Evolutionary conservation across 2,329 filamentous ascomycete genomes (phyloP), one percentile per base, ranked within the genome.

Genomic region (Hortaea werneckii): DNA sequence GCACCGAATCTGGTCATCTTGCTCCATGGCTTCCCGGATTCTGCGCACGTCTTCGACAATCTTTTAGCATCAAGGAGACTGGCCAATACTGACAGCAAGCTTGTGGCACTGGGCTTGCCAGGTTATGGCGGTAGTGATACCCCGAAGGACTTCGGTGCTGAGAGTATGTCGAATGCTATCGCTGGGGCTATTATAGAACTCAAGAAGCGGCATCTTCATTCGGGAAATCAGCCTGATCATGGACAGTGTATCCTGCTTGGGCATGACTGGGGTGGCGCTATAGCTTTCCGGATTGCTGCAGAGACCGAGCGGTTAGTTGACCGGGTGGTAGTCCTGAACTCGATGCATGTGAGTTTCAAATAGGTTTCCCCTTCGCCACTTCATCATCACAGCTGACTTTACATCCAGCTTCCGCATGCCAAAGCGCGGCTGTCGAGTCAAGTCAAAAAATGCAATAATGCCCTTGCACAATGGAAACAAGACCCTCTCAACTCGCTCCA

Each of bases 11-110:
- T 38, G 40, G 37, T 55, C 8, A 30, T 79, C 37, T 74, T 79
- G 53, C 62, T 79, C 12, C 77, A 80, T 58, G 77, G 77, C 34
- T 80, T 78, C 48, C 77, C 77, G 5, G 77, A 80, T 53, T 77
- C 75, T 45, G 78, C 68, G 61, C 66, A 71, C 8, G 61, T 79
- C 43, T 80, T 75, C 74, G 67, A 68, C 40, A 63, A 71, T 42
- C 59, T 76, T 26, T 60, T 79, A 13, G 59, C 60, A 35, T 70
- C 69, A 7, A 5, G 10, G 5, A 9, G 8, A 0, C 48, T 61
- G 6, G 59, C 69, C 27, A 59, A 62, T 27, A 48, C 65, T 27
- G 53, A 65, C 5, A 67, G 71, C 13, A 69, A 68, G 13, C 53
- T 79, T 5, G 67, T 80, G 29, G 76, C 75, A 0, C 65, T 79